Evolutionary conservation across 441 rosid species (phyloP).

Genomic region (Lepidium campestre): DNA sequence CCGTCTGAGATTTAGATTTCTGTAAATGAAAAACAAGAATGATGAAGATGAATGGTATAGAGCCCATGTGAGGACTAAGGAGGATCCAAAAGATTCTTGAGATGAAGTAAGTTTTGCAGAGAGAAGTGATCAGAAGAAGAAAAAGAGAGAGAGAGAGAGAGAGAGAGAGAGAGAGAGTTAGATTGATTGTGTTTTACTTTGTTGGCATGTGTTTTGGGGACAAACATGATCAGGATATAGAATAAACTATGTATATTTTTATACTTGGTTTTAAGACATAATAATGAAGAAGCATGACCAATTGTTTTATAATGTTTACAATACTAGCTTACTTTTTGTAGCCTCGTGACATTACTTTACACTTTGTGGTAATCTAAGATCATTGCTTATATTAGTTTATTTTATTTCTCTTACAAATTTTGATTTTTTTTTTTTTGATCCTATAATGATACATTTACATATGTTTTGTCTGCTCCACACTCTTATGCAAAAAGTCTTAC

Average conservation of each 20-base stretch:
- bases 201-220: constrained; percentile 14
- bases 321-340: background rate
- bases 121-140: background rate
- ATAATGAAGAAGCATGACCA: constrained; percentile 26
- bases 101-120: background rate
- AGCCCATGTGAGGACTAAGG: constrained; percentile 3
- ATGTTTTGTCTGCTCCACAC: background rate
- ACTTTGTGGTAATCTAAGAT: constrained; percentile 17
- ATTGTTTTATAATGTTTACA: constrained; percentile 5
- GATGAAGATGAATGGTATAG: constrained; percentile 13
- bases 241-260: constrained; percentile 12
- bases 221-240: constrained; percentile 20
- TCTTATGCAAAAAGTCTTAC: background rate
- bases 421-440: background rate
- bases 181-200: constrained; percentile 7
- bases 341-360: constrained; percentile 25
- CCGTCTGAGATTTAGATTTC: constrained; percentile 33
- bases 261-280: background rate
- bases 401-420: background rate
- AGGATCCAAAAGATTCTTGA: background rate
- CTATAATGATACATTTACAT: background rate
- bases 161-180: background rate
- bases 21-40: constrained; percentile 31
- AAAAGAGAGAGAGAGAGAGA: background rate
- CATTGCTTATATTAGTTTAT: constrained; percentile 7